A percentile compares a stretch with the other conserved stretches of the same genome.
phyloP scores from a whole-genome alignment of 306 rosid species.

The Acacia melanoxylon region DNA sequence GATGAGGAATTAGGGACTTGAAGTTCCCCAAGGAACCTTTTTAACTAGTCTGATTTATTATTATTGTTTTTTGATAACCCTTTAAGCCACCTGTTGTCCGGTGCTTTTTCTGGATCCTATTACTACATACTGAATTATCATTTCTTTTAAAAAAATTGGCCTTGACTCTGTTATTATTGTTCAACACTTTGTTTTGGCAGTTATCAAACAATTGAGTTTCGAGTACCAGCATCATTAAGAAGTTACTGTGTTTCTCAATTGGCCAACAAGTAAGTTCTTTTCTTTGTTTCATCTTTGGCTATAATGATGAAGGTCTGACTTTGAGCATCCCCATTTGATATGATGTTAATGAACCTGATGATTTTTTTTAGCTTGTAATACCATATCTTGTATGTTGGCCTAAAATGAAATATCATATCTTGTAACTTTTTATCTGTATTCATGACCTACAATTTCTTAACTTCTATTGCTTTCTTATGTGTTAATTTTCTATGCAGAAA shows the following conservation, averaged over 20 bases:
- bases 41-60: background rate
- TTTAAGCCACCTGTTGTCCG: no score
- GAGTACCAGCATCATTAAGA: constrained; percentile 73
- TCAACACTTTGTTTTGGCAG: constrained; percentile 46
- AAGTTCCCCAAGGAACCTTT: background rate
- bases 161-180: constrained; percentile 24
- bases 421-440: background rate
- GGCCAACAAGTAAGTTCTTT: constrained; percentile 60
- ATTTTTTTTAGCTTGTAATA: background rate
- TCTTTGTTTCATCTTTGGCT: constrained; percentile 22
- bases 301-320: constrained; percentile 17
- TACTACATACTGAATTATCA: background rate
- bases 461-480: constrained; percentile 26
- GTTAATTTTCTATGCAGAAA: constrained; percentile 44
- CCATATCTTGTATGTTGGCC: constrained; percentile 21
- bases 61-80: no score
- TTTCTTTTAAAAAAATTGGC: constrained; percentile 6
- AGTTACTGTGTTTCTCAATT: constrained; percentile 66
- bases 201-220: constrained; percentile 82
- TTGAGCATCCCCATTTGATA: background rate
- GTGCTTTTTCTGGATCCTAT: no score
- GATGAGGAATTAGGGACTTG: background rate
- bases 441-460: constrained; percentile 9
- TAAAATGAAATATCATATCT: background rate
- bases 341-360: background rate